phyloP scores from a whole-genome alignment of 1,139 yeast species.

The Maudiozyma humilis region DNA sequence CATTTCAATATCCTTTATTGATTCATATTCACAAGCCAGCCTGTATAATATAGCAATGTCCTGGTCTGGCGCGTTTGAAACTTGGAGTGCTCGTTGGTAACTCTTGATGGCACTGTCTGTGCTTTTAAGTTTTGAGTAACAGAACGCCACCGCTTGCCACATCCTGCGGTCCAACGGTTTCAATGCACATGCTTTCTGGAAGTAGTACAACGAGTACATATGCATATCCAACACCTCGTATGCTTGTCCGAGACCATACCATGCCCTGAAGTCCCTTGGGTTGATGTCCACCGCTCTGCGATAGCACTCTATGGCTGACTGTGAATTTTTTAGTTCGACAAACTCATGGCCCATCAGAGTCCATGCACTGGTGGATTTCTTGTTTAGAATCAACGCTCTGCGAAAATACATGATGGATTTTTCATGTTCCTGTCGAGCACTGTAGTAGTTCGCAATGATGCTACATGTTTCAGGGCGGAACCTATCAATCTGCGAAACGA shows the following conservation, averaged over 20 bases:
- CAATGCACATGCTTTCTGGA: constrained; percentile 81
- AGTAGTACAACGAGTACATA: constrained; percentile 82
- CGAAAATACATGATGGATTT: constrained; percentile 89
- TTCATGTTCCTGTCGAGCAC: constrained; percentile 88
- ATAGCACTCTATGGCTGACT: constrained; percentile 95
- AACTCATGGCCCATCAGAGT: constrained; percentile 98
- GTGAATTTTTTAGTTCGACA: constrained; percentile 90
- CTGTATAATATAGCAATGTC: constrained; percentile 54
- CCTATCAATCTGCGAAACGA: constrained; percentile 73
- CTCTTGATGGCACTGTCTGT: constrained; percentile 40
- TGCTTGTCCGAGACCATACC: constrained; percentile 98
- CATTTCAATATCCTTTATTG: constrained; percentile 42
- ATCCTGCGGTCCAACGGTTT: constrained; percentile 86
- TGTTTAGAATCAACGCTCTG: constrained; percentile 75
- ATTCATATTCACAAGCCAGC: constrained; percentile 61
- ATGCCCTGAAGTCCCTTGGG: constrained; percentile 85
- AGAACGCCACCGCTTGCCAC: constrained; percentile 94
- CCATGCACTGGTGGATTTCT: constrained; percentile 88
- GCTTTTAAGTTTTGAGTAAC: constrained; percentile 75
- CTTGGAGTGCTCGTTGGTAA: constrained; percentile 41
- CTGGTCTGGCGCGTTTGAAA: constrained; percentile 34
- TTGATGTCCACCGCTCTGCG: constrained; percentile 85
- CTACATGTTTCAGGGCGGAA: constrained; percentile 94
- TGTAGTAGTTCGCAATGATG: constrained; percentile 86
- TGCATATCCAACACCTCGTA: constrained; percentile 96